phyloP scores from a whole-genome alignment of 176 grass and related monocot species.

The Lolium perenne region DNA sequence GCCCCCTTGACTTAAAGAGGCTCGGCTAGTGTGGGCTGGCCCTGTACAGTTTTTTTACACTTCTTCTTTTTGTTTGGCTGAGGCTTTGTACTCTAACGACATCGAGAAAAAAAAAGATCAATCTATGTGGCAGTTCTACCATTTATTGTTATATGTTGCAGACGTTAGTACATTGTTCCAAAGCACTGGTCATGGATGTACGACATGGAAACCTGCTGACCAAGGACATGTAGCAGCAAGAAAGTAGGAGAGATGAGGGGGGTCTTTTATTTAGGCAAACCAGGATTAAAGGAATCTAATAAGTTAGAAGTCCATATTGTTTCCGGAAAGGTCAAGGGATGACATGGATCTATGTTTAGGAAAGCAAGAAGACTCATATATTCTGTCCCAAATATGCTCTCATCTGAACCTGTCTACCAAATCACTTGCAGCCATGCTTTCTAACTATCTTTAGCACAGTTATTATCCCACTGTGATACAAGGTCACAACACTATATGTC shows the following conservation, averaged over 20 bases:
- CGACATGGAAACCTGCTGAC: not conserved
- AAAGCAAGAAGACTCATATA: not conserved
- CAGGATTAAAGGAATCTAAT: not conserved
- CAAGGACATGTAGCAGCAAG: not conserved
- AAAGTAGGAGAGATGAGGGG: not conserved
- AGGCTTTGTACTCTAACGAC: no score
- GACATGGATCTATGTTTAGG: not conserved
- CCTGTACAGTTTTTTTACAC: no score
- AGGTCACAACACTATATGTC: no score
- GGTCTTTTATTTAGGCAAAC: not conserved
- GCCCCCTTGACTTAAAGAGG: no score
- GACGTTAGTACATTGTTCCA: not conserved
- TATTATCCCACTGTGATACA: no score
- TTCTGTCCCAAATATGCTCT: not conserved
- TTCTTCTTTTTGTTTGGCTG: no score
- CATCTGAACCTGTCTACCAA: not conserved
- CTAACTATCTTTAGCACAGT: not conserved
- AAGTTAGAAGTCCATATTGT: not conserved
- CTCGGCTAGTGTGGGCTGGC: no score
- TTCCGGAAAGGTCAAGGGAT: not conserved
- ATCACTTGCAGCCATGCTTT: constrained; percentile 9
- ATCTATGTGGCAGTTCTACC: not conserved
- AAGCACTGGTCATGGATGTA: not conserved
- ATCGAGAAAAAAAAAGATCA: not conserved
- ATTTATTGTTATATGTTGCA: constrained; percentile 17